phyloP scores from a whole-genome alignment of 257 asterid genomes.

The Verbascum thapsus region DNA sequence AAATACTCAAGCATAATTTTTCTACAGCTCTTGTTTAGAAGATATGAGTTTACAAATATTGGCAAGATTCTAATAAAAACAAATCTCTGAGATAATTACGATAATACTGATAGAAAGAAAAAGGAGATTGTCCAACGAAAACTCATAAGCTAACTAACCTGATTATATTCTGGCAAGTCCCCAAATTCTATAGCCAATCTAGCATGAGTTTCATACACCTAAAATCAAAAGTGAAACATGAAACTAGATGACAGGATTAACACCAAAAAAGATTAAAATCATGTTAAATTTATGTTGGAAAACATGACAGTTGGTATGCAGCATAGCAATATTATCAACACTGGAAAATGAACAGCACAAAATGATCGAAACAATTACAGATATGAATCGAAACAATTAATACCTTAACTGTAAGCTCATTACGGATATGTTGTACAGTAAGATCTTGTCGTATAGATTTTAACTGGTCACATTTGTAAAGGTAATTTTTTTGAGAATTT shows the following conservation, averaged over 20 bases:
- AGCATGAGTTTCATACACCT: conserved; percentile 99
- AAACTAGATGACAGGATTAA: conserved; percentile 19
- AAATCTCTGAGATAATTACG: not conserved
- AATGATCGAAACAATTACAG: too few relatives aligned
- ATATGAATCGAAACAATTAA: conserved; percentile 18
- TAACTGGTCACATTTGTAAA: conserved; percentile 93
- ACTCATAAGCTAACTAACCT: conserved; percentile 50
- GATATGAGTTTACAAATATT: conserved; percentile 15
- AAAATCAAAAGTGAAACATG: conserved; percentile 34
- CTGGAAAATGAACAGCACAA: not conserved
- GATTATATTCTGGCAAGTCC: conserved; percentile 92
- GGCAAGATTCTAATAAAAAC: not conserved
- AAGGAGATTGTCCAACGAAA: conserved; percentile 4
- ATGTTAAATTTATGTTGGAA: conserved; percentile 1
- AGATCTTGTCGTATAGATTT: conserved; percentile 99
- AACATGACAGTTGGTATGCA: not conserved
- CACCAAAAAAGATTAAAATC: conserved; percentile 22
- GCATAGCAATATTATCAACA: not conserved
- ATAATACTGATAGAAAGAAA: not conserved
- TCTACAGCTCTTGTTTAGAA: not conserved
- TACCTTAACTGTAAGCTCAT: conserved; percentile 94
- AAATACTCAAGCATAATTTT: conserved; percentile 5
- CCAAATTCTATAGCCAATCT: conserved; percentile 93
- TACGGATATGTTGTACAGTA: conserved; percentile 91
- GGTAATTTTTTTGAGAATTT: conserved; percentile 83